Conservation (phyloP, 345 rosid genomes). For the Odontarrhena argentea region DNA sequence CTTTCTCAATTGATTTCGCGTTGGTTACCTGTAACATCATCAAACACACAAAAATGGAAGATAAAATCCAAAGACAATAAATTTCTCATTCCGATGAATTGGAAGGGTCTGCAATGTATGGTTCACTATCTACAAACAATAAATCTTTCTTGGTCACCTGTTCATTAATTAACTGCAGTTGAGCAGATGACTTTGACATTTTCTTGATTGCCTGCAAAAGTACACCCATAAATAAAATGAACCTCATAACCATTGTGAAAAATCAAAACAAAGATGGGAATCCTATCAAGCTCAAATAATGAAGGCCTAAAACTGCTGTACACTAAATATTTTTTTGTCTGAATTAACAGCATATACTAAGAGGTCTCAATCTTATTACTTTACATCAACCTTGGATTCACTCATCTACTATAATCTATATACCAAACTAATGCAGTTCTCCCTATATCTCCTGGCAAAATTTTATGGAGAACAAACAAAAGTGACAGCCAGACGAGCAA, state of each 20-base stretch:
- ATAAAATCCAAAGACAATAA: slow-evolving; percentile 1
- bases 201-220: slow-evolving; percentile 66
- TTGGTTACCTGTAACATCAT: slow-evolving; percentile 57
- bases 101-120: background rate
- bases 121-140: slow-evolving; percentile 7
- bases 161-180: slow-evolving; percentile 73
- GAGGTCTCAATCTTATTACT: slow-evolving; percentile 1
- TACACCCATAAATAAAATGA: slow-evolving; percentile 24
- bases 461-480: background rate
- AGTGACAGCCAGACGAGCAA: background rate
- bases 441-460: background rate
- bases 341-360: background rate
- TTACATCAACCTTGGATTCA: background rate
- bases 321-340: background rate
- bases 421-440: slow-evolving; percentile 19
- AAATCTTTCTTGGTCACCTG: slow-evolving; percentile 52
- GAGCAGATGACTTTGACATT: slow-evolving; percentile 71
- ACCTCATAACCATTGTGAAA: background rate
- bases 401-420: slow-evolving; percentile 13
- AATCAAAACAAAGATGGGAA: slow-evolving; percentile 19
- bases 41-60: slow-evolving; percentile 14
- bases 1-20: slow-evolving; percentile 82
- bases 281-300: background rate
- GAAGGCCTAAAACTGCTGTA: background rate
- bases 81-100: background rate